Base-by-base conservation (phyloP, 768 basidiomycete species). In the Russula sp. region DNA sequence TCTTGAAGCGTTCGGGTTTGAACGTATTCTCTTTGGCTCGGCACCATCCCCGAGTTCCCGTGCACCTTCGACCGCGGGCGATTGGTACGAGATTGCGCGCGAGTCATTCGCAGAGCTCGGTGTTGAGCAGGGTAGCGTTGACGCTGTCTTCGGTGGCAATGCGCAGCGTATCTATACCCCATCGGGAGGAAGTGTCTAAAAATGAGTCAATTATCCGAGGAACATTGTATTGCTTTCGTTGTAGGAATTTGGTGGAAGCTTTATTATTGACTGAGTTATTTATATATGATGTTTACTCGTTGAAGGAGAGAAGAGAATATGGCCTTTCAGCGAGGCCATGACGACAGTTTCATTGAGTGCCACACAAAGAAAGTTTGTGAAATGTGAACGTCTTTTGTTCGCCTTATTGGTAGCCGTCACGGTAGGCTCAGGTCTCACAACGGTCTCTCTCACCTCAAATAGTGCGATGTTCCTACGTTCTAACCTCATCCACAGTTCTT, bases 71-170 rank as follows among this genome's bases (percentile, higher is more conserved):
- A 78, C 77, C 52, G 80, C 84, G 2, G 80, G 79, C 42, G 84
- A 86, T 64, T 94, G 91, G 91, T 94, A 91, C 68, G 86, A 85
- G 68, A 81, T 92, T 58, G 88, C 89, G 11, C 80, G 87, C 66
- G 90, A 89, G 70, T 85, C 85, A 1, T 80, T 92, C 62, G 83
- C 88, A 32, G 91, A 93, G 73, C 77, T 93, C 51, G 88, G 85
- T 7, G 78, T 89, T 51, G 91, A 92, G 56, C 89, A 90, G 73
- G 84, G 85, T 39, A 83, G 80, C 27, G 77, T 94, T 62, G 85
- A 94, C 70, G 85, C 82, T 31, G 84, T 94, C 48, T 94, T 94
- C 71, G 77, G 68, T 45, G 69, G 71, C n/a, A 84, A 82, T 57
- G 83, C 83, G 16, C 67, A 73, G 61, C 70, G 68, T 20, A 75